Evolutionary conservation across 345 rosid genomes (phyloP).

Genomic region (Salix udensis): DNA sequence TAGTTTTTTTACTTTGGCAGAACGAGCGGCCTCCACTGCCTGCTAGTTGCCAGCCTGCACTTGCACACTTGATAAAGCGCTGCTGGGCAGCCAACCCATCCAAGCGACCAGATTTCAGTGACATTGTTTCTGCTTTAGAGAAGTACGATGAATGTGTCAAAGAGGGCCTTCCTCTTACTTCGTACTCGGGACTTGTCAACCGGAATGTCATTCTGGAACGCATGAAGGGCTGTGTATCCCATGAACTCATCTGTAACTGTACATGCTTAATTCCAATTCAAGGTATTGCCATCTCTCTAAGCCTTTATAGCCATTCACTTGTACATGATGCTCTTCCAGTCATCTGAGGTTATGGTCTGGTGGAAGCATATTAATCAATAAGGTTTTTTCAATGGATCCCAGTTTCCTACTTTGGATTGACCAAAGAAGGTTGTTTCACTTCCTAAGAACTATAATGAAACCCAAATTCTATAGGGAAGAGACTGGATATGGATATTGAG

Average conservation of each 20-base stretch:
- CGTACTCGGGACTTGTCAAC: slow-evolving; percentile 61
- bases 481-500: neutral
- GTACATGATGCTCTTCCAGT: slow-evolving; percentile 20
- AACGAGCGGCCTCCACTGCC: slow-evolving; percentile 91
- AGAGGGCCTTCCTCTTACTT: slow-evolving; percentile 83
- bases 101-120: slow-evolving; percentile 81
- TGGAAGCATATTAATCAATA: slow-evolving; percentile 1
- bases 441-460: neutral
- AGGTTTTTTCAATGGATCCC: neutral
- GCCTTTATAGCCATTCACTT: slow-evolving; percentile 8
- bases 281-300: slow-evolving; percentile 15
- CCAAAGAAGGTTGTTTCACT: slow-evolving; percentile 2
- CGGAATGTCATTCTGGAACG: slow-evolving; percentile 64
- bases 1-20: slow-evolving; percentile 33
- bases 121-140: slow-evolving; percentile 75
- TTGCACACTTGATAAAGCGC: slow-evolving; percentile 82
- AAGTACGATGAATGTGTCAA: slow-evolving; percentile 78
- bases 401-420: slow-evolving; percentile 7
- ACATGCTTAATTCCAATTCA: slow-evolving; percentile 52
- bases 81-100: slow-evolving; percentile 92
- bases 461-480: neutral
- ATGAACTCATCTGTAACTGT: slow-evolving; percentile 70
- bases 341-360: slow-evolving; percentile 11
- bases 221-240: slow-evolving; percentile 74
- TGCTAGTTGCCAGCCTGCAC: slow-evolving; percentile 82